Conservation (phyloP, 306 rosid species). For the Vicia villosa region DNA sequence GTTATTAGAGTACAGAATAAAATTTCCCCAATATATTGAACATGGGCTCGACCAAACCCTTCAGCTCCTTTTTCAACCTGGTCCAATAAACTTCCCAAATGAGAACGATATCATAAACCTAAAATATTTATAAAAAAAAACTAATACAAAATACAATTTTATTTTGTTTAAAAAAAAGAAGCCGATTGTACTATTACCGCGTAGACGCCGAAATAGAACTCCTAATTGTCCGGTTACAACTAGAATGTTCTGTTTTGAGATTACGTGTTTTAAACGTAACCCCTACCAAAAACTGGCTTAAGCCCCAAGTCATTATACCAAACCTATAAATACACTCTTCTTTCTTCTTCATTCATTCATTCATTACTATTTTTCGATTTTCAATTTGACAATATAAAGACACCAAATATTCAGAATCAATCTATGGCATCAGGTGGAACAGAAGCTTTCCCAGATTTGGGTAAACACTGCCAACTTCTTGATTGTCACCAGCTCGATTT, state of each 20-base stretch:
- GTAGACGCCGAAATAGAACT: constrained; percentile 14
- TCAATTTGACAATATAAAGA: not conserved
- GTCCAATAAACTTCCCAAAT: too few species aligned
- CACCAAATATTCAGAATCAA: not conserved
- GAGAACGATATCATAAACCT: too few species aligned
- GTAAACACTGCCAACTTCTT: constrained; percentile 68
- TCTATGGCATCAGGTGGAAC: constrained; percentile 81
- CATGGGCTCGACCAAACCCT: too few species aligned
- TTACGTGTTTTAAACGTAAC: not conserved
- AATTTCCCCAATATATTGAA: too few species aligned
- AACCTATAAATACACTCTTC: constrained; percentile 36
- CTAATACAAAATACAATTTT: too few species aligned
- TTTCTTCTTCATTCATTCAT: not conserved
- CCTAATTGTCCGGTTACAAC: not conserved
- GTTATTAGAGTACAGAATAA: too few species aligned
- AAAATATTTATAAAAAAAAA: too few species aligned
- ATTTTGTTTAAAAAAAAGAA: not conserved
- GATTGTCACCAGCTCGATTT: constrained; percentile 87
- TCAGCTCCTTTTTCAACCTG: too few species aligned
- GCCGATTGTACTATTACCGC: not conserved
- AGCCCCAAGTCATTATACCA: constrained; percentile 36
- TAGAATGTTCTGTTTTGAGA: constrained; percentile 27
- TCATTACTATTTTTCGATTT: not conserved
- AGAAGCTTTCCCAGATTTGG: constrained; percentile 91
- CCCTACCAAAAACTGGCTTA: constrained; percentile 21